Percentiles rank a stretch among this genome's conserved stretches.
Evolutionary conservation across 495 filamentous ascomycete genomes (phyloP).

Genomic region (Apodospora peruviana): DNA sequence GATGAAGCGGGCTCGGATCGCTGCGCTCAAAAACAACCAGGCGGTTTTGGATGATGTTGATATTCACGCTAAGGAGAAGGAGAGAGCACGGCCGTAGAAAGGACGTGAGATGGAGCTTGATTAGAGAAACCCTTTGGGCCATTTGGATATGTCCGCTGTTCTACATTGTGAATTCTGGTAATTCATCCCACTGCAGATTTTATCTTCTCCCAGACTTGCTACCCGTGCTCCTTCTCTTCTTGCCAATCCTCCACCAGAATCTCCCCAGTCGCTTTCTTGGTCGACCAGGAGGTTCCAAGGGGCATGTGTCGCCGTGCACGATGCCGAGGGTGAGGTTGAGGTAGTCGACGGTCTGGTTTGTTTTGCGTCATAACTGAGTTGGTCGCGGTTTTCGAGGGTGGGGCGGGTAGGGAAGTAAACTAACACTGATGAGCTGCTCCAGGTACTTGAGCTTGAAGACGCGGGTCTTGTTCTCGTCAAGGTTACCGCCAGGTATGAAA

Average conservation of each 20-base stretch:
- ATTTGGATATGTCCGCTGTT: no score
- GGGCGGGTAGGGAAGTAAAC: neutral
- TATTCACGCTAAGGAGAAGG: slow-evolving; percentile 1
- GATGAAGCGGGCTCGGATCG: slow-evolving; percentile 35
- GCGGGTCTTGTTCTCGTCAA: slow-evolving; percentile 19
- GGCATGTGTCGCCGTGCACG: slow-evolving; percentile 3
- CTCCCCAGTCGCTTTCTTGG: no score
- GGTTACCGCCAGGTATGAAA: slow-evolving; percentile 26
- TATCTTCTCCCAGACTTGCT: no score
- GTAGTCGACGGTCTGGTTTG: slow-evolving; percentile 5
- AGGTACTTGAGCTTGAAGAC: slow-evolving; percentile 30
- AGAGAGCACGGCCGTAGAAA: no score
- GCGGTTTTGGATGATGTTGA: slow-evolving; percentile 38
- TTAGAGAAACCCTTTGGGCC: no score
- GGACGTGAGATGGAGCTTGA: no score
- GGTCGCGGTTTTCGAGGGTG: neutral
- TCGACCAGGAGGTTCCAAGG: slow-evolving; percentile 6
- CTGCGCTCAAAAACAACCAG: slow-evolving; percentile 33
- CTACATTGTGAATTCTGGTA: no score
- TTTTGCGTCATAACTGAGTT: neutral
- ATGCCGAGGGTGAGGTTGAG: slow-evolving; percentile 5
- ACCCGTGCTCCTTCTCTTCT: no score
- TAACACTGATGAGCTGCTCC: slow-evolving; percentile 24
- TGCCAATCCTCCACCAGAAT: no score
- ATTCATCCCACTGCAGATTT: no score